A percentile compares a stretch with the other conserved stretches of the same genome.
These are phyloP conservation scores for Mycoemilia scoparia DNA, from an alignment of 192 early-diverging fungal species.

Conservation along the genomic window DNA sequence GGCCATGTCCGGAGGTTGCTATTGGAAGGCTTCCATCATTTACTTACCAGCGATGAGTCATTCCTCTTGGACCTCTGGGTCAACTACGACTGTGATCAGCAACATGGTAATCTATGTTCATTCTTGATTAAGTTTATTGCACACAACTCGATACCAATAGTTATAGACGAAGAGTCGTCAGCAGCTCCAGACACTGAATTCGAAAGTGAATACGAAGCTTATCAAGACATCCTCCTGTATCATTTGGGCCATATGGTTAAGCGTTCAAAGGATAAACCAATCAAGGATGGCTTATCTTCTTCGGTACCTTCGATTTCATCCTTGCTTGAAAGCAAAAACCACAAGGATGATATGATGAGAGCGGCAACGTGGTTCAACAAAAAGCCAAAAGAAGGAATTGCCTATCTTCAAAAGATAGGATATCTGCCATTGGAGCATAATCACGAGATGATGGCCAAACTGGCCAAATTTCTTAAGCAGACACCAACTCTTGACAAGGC, in stretches of 20 bases:
- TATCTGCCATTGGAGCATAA: conserved; percentile 9
- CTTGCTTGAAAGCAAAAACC: conserved; percentile 21
- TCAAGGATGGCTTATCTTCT: neutral
- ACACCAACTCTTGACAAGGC: conserved; percentile 78
- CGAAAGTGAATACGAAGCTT: conserved; percentile 17
- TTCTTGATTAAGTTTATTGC: conserved; percentile 18
- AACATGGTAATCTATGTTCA: conserved; percentile 74
- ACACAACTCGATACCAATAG: conserved; percentile 19
- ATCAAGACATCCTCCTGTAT: conserved; percentile 20
- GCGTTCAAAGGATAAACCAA: conserved; percentile 4
- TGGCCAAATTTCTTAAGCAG: conserved; percentile 59
- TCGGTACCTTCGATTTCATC: conserved; percentile 8
- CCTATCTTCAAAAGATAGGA: conserved; percentile 45
- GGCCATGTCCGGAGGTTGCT: conserved; percentile 74
- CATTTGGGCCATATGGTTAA: conserved; percentile 17
- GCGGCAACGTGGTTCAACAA: conserved; percentile 73
- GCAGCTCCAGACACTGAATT: conserved; percentile 8
- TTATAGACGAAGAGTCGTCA: too few relatives aligned
- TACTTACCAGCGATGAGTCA: conserved; percentile 46
- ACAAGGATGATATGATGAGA: conserved; percentile 63
- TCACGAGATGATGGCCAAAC: conserved; percentile 11
- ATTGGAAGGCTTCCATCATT: conserved; percentile 46
- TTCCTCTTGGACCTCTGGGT: conserved; percentile 82
- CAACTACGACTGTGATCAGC: conserved; percentile 80
- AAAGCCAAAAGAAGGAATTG: conserved; percentile 68